phyloP scores from a whole-genome alignment of 2,329 filamentous ascomycete species.

The Fusarium albosuccineum region DNA sequence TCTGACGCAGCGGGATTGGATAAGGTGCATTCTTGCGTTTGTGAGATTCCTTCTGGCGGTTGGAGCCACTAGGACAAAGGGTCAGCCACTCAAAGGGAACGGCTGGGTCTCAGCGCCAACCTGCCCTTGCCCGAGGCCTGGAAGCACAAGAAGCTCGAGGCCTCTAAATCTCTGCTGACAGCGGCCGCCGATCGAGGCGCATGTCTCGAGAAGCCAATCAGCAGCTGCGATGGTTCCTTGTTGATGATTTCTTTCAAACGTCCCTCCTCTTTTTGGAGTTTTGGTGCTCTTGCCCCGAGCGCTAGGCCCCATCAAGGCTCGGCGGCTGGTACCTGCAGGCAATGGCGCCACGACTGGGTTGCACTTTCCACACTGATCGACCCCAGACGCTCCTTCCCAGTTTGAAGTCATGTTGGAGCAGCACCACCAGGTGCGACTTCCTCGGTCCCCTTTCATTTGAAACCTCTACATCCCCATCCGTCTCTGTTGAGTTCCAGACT shows the following conservation, averaged over 20 bases:
- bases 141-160: conserved; percentile 1
- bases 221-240: conserved; percentile 12
- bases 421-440: conserved; percentile 31
- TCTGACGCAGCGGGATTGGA: conserved; percentile 37
- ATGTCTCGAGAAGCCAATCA: conserved; percentile 22
- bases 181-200: conserved; percentile 5
- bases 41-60: conserved; percentile 39
- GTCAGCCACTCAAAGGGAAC: conserved; percentile 32
- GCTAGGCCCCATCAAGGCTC: conserved; percentile 30
- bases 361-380: conserved; percentile 34
- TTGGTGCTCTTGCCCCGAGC: conserved; percentile 8
- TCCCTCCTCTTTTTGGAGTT: conserved; percentile 8
- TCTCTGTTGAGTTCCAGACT: conserved; percentile 31
- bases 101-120: conserved; percentile 18
- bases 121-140: not conserved
- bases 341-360: conserved; percentile 37
- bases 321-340: conserved; percentile 41
- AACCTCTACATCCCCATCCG: conserved; percentile 27
- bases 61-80: conserved; percentile 32
- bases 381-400: conserved; percentile 26
- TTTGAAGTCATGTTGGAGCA: conserved; percentile 33
- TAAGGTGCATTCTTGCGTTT: conserved; percentile 24
- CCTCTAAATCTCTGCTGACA: conserved; percentile 20
- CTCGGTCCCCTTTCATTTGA: conserved; percentile 39
- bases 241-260: conserved; percentile 26